Evolutionary conservation across 371 early-diverging fungal genomes (phyloP).

Genomic region (Coemansia sp.): DNA sequence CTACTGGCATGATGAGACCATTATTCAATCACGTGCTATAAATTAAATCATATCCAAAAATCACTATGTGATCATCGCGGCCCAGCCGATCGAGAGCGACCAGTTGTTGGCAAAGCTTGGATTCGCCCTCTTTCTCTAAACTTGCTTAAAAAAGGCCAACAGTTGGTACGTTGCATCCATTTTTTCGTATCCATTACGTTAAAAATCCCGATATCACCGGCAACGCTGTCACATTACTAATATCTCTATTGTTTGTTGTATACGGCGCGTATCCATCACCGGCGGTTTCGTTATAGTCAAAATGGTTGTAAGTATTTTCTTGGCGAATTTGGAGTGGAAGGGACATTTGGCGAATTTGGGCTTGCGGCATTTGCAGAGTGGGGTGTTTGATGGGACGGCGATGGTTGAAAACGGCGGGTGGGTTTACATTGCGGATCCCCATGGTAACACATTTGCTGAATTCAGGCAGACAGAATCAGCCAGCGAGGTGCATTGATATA

Average conservation of each 20-base stretch:
- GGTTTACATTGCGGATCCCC: too few species aligned
- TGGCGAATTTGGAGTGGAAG: background rate
- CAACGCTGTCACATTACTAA: too few species aligned
- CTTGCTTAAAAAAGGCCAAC: conserved; percentile 2
- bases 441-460: too few species aligned
- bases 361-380: background rate
- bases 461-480: too few species aligned
- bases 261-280: conserved; percentile 17
- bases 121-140: conserved; percentile 10
- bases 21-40: background rate
- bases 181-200: background rate
- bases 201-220: background rate
- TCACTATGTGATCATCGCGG: background rate
- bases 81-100: background rate
- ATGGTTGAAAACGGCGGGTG: too few species aligned
- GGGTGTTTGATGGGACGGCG: background rate
- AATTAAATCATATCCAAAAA: background rate
- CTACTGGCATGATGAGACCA: too few species aligned
- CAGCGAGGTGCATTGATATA: too few species aligned
- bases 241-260: too few species aligned
- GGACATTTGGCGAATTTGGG: background rate
- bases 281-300: conserved; percentile 21
- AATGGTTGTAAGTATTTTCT: conserved; percentile 44
- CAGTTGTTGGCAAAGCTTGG: background rate
- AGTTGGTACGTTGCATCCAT: conserved; percentile 14